These are phyloP conservation scores for Gloeostereum incarnatum DNA, from an alignment of 768 basidiomycete genomes.

Conservation along the genomic window DNA sequence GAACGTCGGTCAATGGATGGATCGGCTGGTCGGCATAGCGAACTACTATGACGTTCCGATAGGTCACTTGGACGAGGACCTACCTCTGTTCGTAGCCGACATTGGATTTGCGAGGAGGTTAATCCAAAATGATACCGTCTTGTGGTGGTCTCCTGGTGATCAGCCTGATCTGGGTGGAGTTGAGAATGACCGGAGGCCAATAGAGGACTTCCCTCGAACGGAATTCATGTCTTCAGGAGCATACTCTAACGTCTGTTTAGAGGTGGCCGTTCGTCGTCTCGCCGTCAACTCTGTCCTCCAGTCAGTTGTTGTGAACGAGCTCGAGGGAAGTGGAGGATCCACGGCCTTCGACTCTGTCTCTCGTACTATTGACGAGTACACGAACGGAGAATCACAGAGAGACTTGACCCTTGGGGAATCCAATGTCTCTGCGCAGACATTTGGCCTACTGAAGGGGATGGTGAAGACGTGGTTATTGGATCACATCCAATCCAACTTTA, in stretches of 20 bases:
- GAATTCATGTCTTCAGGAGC: slow-evolving; percentile 81
- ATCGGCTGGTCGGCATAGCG: slow-evolving; percentile 69
- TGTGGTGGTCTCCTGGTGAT: slow-evolving; percentile 95
- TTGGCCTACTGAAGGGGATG: slow-evolving; percentile 78
- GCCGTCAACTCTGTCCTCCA: slow-evolving; percentile 93
- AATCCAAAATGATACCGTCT: slow-evolving; percentile 77
- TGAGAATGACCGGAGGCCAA: slow-evolving; percentile 73
- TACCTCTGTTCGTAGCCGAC: slow-evolving; percentile 81
- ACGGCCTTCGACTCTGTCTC: slow-evolving; percentile 93
- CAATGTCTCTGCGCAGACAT: slow-evolving; percentile 79
- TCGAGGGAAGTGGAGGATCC: slow-evolving; percentile 91
- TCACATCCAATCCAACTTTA: slow-evolving; percentile 59
- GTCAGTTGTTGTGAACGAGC: slow-evolving; percentile 90
- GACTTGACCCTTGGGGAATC: slow-evolving; percentile 85
- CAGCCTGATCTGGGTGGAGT: slow-evolving; percentile 90
- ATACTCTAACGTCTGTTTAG: slow-evolving; percentile 89
- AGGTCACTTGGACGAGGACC: slow-evolving; percentile 88
- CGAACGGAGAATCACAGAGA: slow-evolving; percentile 56
- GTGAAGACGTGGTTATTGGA: slow-evolving; percentile 89
- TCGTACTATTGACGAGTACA: slow-evolving; percentile 85
- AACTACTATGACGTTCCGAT: slow-evolving; percentile 90
- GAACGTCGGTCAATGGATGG: slow-evolving; percentile 68
- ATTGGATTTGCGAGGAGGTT: slow-evolving; percentile 86
- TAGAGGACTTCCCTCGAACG: slow-evolving; percentile 73
- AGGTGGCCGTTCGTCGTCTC: slow-evolving; percentile 82